Conservation (phyloP, 2,329 filamentous ascomycete genomes). For the Trichophyton schoenleinii region DNA sequence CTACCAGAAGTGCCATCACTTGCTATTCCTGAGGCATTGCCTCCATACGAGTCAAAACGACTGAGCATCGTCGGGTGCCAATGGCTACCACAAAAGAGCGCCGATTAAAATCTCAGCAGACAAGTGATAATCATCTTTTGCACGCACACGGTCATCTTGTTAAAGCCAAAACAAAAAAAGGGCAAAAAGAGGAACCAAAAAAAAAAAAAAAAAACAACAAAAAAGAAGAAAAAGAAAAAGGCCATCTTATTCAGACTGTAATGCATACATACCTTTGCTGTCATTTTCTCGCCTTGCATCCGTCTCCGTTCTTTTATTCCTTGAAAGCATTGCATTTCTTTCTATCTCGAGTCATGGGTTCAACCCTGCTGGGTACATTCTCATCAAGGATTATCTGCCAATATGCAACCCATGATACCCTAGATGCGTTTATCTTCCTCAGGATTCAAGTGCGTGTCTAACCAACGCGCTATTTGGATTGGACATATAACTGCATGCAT, state of each 20-base stretch:
- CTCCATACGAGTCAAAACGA: constrained; percentile 18
- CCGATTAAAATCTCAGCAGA: not conserved
- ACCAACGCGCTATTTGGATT: not conserved
- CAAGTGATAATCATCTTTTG: not conserved
- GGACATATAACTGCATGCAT: constrained; percentile 1
- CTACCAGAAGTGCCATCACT: constrained; percentile 16
- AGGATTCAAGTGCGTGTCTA: not conserved
- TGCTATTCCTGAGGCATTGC: constrained; percentile 22
- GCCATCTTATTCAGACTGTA: no score
- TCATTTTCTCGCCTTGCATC: no score
- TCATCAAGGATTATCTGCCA: not conserved
- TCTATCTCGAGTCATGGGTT: not conserved
- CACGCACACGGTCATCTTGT: not conserved
- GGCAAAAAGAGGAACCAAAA: no score
- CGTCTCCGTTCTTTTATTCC: no score
- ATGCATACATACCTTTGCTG: no score
- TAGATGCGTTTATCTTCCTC: not conserved
- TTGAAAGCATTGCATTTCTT: not conserved
- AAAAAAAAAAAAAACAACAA: no score
- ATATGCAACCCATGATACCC: constrained; percentile 1
- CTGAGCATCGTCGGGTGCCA: not conserved
- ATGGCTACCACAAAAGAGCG: not conserved
- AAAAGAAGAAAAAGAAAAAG: no score
- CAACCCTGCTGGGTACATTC: not conserved
- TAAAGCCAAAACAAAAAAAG: not conserved